Evolutionary conservation across 2,329 filamentous ascomycete species (phyloP).

Genomic region (Penicillium sp.): DNA sequence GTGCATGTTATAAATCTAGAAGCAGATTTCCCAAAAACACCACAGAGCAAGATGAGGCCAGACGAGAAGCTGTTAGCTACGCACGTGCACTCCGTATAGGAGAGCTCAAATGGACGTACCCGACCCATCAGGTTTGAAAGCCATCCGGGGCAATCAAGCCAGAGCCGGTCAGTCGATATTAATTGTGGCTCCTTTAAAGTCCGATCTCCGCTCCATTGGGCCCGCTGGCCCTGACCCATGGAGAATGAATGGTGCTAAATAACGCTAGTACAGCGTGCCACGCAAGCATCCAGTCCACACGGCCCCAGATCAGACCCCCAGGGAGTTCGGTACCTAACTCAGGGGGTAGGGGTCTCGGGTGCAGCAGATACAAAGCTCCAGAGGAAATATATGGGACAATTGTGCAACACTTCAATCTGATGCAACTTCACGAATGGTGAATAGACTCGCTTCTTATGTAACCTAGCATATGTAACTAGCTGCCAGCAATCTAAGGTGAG

Average conservation of each 20-base stretch:
- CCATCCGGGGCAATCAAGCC: neutral
- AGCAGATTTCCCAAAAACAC: no score
- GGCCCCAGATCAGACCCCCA: neutral
- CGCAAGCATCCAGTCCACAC: conserved; percentile 4
- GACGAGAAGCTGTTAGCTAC: neutral
- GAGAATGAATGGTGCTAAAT: neutral
- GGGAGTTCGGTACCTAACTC: neutral
- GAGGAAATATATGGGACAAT: no score
- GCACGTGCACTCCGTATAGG: neutral
- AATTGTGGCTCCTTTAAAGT: neutral
- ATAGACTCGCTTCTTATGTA: neutral
- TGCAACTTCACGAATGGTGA: no score
- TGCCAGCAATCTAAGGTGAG: no score
- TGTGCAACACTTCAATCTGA: no score
- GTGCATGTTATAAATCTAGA: no score
- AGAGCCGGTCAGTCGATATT: neutral
- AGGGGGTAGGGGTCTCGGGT: neutral
- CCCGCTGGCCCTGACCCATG: neutral
- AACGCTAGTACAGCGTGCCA: conserved; percentile 7
- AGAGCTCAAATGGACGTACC: neutral
- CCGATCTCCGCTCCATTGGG: neutral
- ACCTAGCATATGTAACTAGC: no score
- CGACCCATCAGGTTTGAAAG: neutral
- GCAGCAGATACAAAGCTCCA: no score
- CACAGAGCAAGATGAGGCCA: no score